Percentiles rank a stretch among this genome's conserved stretches.
Conservation (phyloP, 2,329 filamentous ascomycete species). For the Fonsecaea erecta region DNA sequence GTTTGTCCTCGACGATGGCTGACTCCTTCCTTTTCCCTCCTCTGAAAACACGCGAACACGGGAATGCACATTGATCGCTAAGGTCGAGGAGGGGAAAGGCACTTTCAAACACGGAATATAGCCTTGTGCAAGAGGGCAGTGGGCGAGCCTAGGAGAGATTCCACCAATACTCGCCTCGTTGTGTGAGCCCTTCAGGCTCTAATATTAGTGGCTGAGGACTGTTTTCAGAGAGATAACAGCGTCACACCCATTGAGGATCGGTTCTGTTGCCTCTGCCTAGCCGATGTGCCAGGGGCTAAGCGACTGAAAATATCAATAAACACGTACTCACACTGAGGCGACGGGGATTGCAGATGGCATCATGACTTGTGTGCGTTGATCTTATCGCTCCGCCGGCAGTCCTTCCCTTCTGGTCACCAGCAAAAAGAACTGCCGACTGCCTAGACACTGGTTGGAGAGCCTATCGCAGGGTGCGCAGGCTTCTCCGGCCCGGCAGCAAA, state of each 20-base stretch:
- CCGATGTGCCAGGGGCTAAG: not conserved
- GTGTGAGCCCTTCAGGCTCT: not conserved
- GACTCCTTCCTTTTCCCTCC: not conserved
- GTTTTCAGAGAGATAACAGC: conserved; percentile 20
- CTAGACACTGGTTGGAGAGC: not conserved
- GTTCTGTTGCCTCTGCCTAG: not conserved
- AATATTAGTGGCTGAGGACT: conserved; percentile 3
- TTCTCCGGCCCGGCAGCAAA: not conserved
- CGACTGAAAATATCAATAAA: not conserved
- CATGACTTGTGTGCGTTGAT: not conserved
- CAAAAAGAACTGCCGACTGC: not conserved
- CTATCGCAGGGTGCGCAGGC: not conserved
- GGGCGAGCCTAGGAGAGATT: conserved; percentile 6
- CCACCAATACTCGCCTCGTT: conserved; percentile 8
- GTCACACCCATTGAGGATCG: conserved; percentile 21
- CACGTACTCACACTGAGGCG: not conserved
- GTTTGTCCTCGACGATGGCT: not conserved
- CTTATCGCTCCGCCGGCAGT: not conserved
- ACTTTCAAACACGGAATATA: not conserved
- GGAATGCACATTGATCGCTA: not conserved
- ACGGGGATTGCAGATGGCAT: not conserved
- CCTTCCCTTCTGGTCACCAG: not conserved
- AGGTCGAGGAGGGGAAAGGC: not conserved
- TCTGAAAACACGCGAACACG: not conserved
- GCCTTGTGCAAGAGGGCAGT: not conserved